Evolutionary conservation across 768 basidiomycete species (phyloP), one percentile per base, ranked within the genome.

Genomic region (Agrocybe chaxingu): DNA sequence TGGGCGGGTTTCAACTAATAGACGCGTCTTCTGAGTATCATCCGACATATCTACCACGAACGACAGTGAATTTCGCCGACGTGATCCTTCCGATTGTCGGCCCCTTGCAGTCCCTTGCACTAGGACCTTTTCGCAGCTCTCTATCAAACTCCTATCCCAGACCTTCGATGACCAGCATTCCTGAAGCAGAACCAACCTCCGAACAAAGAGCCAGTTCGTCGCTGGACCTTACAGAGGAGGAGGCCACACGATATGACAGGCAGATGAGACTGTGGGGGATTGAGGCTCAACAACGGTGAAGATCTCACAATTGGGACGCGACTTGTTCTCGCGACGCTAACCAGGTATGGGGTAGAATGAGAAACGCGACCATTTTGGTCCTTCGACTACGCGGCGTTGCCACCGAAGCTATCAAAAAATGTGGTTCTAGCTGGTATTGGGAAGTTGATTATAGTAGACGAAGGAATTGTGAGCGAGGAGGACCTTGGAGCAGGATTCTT

Each of bases 191-290:
- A 41, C 41, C 19, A 8, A 33, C 62, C 44, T 64, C 63, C 16
- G 71, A 65, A 55, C 58, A 52, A 42, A 56, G 52, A 51, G 58
- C 45, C 31, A 41, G 30, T n/a, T 65, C 70, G 35, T 66, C 77
- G n/a, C 70, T 72, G 44, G 70, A 76, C 51, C 78, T 87, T 46
- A 87, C 86, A 42, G 86, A 88, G 70, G 86, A 87, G 73, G 73
- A 75, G 66, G 69, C 71, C 18, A 91, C 89, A 10, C 78, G 97
- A 19, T 97, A 98, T 67, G 97, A 98, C 67, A 85, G 96, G 24
- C 95, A 98, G 68, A 97, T 98, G 74, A 84, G 96, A 30, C 71
- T 98, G 58, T 99, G 97, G 97, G 97, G 97, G 40, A 81, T 98
- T 37, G 97, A 98, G 66, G 97, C 97, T 33, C 97, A 99, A 66